Base-by-base conservation (phyloP, 2,329 filamentous ascomycete genomes). In the Fusarium tjaetaba region DNA sequence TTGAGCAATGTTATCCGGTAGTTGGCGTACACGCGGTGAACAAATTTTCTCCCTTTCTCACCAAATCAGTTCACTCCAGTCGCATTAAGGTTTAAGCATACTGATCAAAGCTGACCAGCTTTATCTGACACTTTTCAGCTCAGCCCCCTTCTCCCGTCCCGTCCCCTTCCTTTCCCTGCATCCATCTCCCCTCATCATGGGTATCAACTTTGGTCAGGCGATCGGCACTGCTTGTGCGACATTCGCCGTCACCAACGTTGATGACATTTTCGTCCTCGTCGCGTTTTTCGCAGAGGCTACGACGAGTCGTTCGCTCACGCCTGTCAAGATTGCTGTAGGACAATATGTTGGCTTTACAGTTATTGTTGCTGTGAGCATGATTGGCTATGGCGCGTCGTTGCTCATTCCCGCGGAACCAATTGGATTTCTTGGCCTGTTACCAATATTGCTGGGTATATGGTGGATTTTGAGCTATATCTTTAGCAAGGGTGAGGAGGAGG, bases 1-100 rank as follows among this genome's bases (percentile, higher is more conserved):
- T 30, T 46, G 20, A 28, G 32, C 42, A 32, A 24, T 39, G 46
- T 61, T 68, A 68, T 68, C 63, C 65, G 65, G 63, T 68, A 61
- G 39, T 59, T 59, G 53, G 32, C 49, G n/a, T 20, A 18, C 32
- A 59, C 56, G 42, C 42, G 56, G 56, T 59, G 36, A 66, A 66
- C 64, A 65, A 55, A 45, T 39, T 28, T 39, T 48, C 36, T 39
- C 9, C 15, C 34, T 30, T 22, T 10, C 22, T 38, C 16, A 30
- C 24, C 52, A 32, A 57, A 57, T 57, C 16, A 32, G 9, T 20
- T 22, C 20, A 41, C 7, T 22, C 9, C 42, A 26, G 5, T 46
- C 13, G 18, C 13, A 46, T 15, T 30, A 49, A 59, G 16, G 24
- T 30, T 59, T 36, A 36, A 34, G 28, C 32, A 59, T 49, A 58